These are phyloP conservation scores for Tulasnella sp. DNA, from an alignment of 768 basidiomycete genomes.

Conservation along the genomic window DNA sequence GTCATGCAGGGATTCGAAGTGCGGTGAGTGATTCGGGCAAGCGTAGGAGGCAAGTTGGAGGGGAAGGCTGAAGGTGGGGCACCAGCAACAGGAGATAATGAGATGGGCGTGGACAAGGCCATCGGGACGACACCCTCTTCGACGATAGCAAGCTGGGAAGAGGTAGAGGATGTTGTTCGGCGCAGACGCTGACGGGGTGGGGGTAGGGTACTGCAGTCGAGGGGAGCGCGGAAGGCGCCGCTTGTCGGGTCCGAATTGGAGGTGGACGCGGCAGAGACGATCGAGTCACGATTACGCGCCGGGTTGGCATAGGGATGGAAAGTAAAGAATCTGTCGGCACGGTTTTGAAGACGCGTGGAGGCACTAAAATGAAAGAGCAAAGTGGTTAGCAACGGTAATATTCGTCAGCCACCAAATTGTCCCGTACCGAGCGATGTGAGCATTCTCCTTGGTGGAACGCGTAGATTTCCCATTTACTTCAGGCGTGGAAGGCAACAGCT, in stretches of 20 bases:
- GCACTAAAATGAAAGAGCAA: background rate
- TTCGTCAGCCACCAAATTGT: background rate
- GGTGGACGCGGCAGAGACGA: slow-evolving; percentile 20
- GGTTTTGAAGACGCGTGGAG: slow-evolving; percentile 28
- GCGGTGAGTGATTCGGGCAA: slow-evolving; percentile 22
- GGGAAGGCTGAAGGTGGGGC: slow-evolving; percentile 6
- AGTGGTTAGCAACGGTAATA: background rate
- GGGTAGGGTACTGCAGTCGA: background rate
- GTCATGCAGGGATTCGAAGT: slow-evolving; percentile 31
- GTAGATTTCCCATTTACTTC: background rate
- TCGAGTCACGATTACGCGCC: background rate
- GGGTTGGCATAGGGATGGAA: slow-evolving; percentile 33
- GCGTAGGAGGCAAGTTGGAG: slow-evolving; percentile 14
- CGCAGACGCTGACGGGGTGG: slow-evolving; percentile 21
- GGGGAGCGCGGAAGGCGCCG: background rate
- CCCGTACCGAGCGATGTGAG: slow-evolving; percentile 27
- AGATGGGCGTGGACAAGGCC: background rate
- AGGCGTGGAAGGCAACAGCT: slow-evolving; percentile 48
- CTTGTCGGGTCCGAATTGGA: slow-evolving; percentile 18
- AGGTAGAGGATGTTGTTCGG: slow-evolving; percentile 30
- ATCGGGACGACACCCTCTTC: slow-evolving; percentile 16
- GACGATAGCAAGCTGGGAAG: slow-evolving; percentile 28
- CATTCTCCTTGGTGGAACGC: slow-evolving; percentile 26
- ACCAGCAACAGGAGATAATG: background rate
- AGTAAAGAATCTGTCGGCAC: slow-evolving; percentile 30